Evolutionary conservation across 2,329 filamentous ascomycete species (phyloP).

Genomic region (Colletotrichum liaoningense): DNA sequence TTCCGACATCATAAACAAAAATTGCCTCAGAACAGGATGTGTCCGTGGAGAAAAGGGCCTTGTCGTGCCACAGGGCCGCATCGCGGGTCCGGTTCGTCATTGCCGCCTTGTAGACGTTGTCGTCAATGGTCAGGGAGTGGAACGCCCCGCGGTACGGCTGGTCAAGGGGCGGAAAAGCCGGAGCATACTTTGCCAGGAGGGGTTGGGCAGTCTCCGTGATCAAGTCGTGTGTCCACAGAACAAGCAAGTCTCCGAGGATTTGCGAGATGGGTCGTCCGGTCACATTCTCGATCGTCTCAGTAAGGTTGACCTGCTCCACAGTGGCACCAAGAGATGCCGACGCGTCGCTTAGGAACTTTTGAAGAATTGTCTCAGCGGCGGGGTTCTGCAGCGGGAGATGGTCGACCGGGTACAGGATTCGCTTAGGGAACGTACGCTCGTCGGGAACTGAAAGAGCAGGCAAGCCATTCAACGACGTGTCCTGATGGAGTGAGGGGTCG

Average conservation of each 20-base stretch:
- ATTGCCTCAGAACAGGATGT: slow-evolving; percentile 53
- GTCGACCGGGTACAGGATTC: slow-evolving; percentile 52
- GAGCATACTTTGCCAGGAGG: neutral
- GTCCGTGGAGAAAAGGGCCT: slow-evolving; percentile 47
- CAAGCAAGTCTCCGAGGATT: neutral
- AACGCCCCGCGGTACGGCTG: neutral
- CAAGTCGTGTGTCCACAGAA: slow-evolving; percentile 22
- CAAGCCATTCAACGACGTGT: slow-evolving; percentile 49
- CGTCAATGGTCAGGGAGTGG: slow-evolving; percentile 39
- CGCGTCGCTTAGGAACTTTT: slow-evolving; percentile 49
- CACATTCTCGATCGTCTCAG: slow-evolving; percentile 38
- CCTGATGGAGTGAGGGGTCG: slow-evolving; percentile 45
- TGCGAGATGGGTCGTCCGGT: neutral
- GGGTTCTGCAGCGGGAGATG: slow-evolving; percentile 54
- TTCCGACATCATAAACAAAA: slow-evolving; percentile 55
- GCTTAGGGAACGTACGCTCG: slow-evolving; percentile 48
- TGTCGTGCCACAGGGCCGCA: slow-evolving; percentile 46
- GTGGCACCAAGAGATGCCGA: slow-evolving; percentile 49
- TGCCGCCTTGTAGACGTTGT: neutral
- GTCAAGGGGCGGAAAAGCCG: neutral
- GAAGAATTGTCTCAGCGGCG: slow-evolving; percentile 49
- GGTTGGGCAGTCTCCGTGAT: neutral
- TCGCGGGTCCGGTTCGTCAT: neutral
- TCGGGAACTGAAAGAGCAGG: slow-evolving; percentile 48
- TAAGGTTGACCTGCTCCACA: slow-evolving; percentile 50